Base-by-base conservation (phyloP, 805 yeast genomes). In the Yamadazyma philogaea region DNA sequence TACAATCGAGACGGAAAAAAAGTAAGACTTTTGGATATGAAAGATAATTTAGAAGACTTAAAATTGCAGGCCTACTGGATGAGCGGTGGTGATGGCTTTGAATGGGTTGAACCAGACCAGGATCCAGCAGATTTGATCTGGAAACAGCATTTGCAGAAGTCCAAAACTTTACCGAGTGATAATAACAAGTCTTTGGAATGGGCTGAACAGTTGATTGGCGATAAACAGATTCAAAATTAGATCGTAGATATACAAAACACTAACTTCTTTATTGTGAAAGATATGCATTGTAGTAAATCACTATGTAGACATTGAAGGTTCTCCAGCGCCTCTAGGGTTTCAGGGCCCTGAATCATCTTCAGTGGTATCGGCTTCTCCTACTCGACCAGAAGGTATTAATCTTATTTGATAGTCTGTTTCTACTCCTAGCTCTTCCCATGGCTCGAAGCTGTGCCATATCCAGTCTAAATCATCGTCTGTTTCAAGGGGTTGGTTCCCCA, bases 61-160 rank as follows among this genome's bases (percentile, higher is more conserved):
- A 71, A 79, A 67, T 53, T 87, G 51, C 84, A 86, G 55, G 95
- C 88, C 52, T 87, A 86, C 63, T 87, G 96, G 96, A 79, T 86
- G 56, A 74, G 84, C 32, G 86, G 87, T 6, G 96, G 96, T 22
- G 90, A 83, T 42, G 89, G 88, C 11, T 87, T 85, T 56, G 86
- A 82, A 46, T 87, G 96, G 96, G 82, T 78, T 10, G 96, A 87
- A 56, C 95, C 95, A 0, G 96, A 87, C 57, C 84, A 84, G 55
- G 96, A 87, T 56, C 96, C 96, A 0, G 95, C 93, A 0, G 88
- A 82, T 16, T 48, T 80, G 14, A 39, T 63, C 18, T 70, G 75
- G 75, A 55, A 57, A 37, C 39, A 55, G 4, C 67, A 67, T 42
- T 52, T 70, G 44, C 44, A 50, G 3, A 40, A 41, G 38, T 55